phyloP scores from a whole-genome alignment of 495 filamentous ascomycete genomes.

The Neurospora cerealis region DNA sequence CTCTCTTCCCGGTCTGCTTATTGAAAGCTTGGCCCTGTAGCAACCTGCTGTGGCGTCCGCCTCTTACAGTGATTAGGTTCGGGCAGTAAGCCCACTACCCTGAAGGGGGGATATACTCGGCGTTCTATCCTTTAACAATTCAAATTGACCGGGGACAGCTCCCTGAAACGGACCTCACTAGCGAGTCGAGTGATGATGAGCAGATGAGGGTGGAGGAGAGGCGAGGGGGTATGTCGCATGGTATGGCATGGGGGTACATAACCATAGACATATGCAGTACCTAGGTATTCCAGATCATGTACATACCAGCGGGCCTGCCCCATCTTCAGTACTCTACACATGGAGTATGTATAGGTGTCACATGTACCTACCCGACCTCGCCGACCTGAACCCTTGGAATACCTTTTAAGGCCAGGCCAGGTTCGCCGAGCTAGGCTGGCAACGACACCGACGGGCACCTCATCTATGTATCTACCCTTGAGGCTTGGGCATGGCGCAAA shows the following conservation, averaged over 20 bases:
- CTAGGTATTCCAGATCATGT: background rate
- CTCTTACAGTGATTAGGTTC: background rate
- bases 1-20: background rate
- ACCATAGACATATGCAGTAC: background rate
- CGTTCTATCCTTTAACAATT: background rate
- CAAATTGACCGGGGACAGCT: background rate
- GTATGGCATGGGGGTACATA: background rate
- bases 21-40: background rate
- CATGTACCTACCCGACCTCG: background rate
- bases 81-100: background rate
- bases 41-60: background rate
- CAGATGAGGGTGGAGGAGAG: background rate
- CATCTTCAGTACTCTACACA: background rate
- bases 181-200: background rate
- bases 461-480: background rate
- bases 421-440: background rate
- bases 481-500: background rate
- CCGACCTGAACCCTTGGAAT: background rate
- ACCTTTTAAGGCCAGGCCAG: background rate
- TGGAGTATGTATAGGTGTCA: background rate
- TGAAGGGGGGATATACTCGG: background rate
- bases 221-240: background rate
- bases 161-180: background rate
- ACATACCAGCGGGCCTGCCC: background rate
- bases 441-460: background rate